Conservation (phyloP, 2,329 filamentous ascomycete genomes). For the Alternaria sp. region DNA sequence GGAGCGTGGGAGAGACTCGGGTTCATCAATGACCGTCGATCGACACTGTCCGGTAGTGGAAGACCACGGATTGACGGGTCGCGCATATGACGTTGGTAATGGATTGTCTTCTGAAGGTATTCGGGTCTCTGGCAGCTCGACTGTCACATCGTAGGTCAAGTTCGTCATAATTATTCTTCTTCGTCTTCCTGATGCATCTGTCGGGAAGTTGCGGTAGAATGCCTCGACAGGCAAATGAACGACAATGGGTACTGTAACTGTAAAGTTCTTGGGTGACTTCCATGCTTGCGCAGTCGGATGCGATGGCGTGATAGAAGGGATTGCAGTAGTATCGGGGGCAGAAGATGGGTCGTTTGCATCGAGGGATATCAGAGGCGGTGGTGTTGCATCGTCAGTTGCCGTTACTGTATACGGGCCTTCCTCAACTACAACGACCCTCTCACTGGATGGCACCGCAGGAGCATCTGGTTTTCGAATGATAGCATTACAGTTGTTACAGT, state of each 20-base stretch:
- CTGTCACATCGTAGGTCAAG: neutral
- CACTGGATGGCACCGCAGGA: neutral
- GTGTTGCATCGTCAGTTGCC: neutral
- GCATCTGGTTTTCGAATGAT: neutral
- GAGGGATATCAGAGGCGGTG: neutral
- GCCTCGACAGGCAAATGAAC: neutral
- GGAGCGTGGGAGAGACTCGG: neutral
- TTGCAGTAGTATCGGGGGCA: neutral
- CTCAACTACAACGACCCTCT: neutral
- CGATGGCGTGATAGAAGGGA: neutral
- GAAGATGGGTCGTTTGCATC: neutral
- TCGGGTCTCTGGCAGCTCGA: neutral
- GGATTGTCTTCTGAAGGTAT: neutral
- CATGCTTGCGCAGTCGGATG: neutral
- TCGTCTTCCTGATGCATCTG: neutral
- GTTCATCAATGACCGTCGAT: neutral
- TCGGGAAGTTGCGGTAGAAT: neutral
- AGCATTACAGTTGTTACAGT: neutral
- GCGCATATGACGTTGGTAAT: neutral
- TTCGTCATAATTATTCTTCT: neutral
- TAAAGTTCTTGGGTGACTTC: neutral
- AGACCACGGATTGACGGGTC: neutral
- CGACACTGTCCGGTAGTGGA: neutral
- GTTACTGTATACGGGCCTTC: neutral
- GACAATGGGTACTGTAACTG: neutral